Evolutionary conservation across 2,329 filamentous ascomycete genomes (phyloP).

Genomic region (Fusarium guadeloupense): DNA sequence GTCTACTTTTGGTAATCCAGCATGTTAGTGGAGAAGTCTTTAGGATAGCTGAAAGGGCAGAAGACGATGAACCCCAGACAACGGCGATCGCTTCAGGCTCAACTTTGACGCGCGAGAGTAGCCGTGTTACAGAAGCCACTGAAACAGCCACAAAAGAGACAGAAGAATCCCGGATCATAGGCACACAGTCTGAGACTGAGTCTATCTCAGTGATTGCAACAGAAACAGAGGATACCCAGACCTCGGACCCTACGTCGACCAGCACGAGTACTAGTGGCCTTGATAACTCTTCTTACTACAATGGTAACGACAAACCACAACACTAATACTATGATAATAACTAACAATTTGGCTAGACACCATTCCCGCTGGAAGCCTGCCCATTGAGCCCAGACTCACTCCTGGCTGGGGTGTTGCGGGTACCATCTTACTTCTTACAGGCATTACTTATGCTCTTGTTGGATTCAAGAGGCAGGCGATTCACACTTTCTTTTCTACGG

Average conservation of each 20-base stretch:
- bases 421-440: conserved; percentile 76
- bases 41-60: conserved; percentile 48
- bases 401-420: conserved; percentile 84
- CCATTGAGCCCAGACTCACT: conserved; percentile 77
- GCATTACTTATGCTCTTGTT: conserved; percentile 75
- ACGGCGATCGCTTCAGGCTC: conserved; percentile 24
- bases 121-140: conserved; percentile 21
- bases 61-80: conserved; percentile 32
- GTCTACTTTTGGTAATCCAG: conserved; percentile 52
- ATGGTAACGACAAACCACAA: conserved; percentile 43
- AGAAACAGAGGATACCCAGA: conserved; percentile 21
- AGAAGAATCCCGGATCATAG: conserved; percentile 7
- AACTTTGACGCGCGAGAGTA: conserved; percentile 17
- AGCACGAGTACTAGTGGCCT: conserved; percentile 34
- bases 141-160: conserved; percentile 22
- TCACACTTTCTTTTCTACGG: conserved; percentile 82
- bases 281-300: conserved; percentile 47
- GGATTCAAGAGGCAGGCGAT: conserved; percentile 85
- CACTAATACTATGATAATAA: background rate
- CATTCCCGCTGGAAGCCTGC: conserved; percentile 66
- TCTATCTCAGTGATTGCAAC: conserved; percentile 23
- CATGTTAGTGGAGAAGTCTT: conserved; percentile 48
- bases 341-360: conserved; percentile 49
- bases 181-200: conserved; percentile 12
- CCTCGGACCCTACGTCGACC: conserved; percentile 27